Evolutionary conservation across 257 asterid species (phyloP).

Genomic region (Capsicum rhomboideum): DNA sequence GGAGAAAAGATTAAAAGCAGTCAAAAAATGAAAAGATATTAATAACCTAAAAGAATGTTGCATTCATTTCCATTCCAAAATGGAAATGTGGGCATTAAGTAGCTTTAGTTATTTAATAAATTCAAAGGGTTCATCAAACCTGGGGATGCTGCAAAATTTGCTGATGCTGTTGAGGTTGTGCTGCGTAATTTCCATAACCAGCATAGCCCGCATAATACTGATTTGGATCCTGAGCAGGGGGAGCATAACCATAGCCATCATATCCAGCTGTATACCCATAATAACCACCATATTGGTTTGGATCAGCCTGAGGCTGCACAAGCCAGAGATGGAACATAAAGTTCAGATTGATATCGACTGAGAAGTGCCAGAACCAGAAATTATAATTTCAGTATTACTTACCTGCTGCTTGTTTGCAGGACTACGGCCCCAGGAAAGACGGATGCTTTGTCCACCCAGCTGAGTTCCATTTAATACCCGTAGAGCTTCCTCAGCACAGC

Average conservation of each 20-base stretch:
- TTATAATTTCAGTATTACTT: neutral
- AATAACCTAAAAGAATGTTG: neutral
- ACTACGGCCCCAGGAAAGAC: slow-evolving; percentile 34
- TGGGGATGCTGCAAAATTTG: slow-evolving; percentile 2
- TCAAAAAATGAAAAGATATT: neutral
- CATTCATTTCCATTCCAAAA: neutral
- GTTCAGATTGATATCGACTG: neutral
- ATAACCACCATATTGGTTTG: slow-evolving; percentile 39
- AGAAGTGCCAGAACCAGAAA: neutral
- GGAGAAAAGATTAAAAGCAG: neutral
- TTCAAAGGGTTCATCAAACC: neutral
- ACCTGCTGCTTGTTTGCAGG: slow-evolving; percentile 28
- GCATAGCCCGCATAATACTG: slow-evolving; percentile 71
- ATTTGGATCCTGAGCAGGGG: slow-evolving; percentile 69
- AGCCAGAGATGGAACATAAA: neutral
- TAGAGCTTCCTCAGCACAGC: slow-evolving; percentile 23
- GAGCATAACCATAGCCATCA: slow-evolving; percentile 69
- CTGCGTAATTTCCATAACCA: slow-evolving; percentile 62
- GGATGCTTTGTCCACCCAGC: slow-evolving; percentile 22
- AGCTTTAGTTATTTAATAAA: neutral
- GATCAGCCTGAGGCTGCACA: slow-evolving; percentile 14
- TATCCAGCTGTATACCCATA: slow-evolving; percentile 71
- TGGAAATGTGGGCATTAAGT: neutral
- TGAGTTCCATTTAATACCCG: slow-evolving; percentile 18
- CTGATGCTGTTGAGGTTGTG: slow-evolving; percentile 32